Evolutionary conservation across 352 stramenopile species (phyloP), one percentile per base, ranked within the genome.

Genomic region (Globisporangium acanthophoron): DNA sequence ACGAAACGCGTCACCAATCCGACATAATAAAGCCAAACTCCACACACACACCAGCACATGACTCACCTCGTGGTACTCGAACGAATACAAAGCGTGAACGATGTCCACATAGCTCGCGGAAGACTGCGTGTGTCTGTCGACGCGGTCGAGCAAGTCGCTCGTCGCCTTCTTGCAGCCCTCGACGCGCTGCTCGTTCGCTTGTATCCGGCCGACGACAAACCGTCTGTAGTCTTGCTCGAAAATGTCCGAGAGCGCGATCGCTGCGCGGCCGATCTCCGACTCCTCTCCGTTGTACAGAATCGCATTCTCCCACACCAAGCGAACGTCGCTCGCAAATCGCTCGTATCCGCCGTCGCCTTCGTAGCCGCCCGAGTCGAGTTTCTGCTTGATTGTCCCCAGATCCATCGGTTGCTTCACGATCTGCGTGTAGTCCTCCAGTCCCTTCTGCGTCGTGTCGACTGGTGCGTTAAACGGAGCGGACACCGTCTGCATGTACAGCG

Each of bases 381-480:
- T 85, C 37, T 74, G 76, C 55, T 88, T 87, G 39, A 97, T 89
- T 15, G 89, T 97, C 7, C 87, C 83, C 16, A 97, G 61, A 74
- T 97, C 90, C 85, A 97, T 97, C 20, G 90, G 90, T 24, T 76
- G 74, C 62, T 96, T 97, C 21, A 97, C 71, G 44, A 94, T 65
- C 37, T 93, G 69, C 7, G 74, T 55, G 51, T 97, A 97, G 62
- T 97, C 89, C 65, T 92, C 74, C 3, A 97, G 65, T 3, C 85
- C 85, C 55, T 96, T 85, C 7, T 76, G 41, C 27, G 72, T 74
- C 41, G 69, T 86, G 54, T 96, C 85, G 13, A 97, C 90, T 4
- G 90, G 90, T 31, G 73, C 58, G 27, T 92, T 88, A 61, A 97
- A 97, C 7, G 85, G 80, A 9, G 69, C 64, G 33, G 85, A 91